phyloP scores from a whole-genome alignment of 2,329 filamentous ascomycete genomes.

The Botryotinia convoluta region DNA sequence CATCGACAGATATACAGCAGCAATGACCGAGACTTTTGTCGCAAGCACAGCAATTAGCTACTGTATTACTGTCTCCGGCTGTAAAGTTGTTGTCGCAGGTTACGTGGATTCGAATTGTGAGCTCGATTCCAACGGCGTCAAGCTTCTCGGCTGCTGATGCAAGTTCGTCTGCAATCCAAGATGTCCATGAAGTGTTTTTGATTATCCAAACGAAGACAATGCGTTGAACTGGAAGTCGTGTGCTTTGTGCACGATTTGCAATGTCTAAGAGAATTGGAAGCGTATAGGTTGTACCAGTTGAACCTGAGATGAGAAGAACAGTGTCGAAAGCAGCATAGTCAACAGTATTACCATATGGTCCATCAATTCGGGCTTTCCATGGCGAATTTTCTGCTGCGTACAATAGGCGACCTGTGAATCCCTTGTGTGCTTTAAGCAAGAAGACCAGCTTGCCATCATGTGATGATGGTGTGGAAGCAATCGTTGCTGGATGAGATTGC shows the following conservation, averaged over 20 bases:
- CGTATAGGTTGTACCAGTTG: constrained; percentile 60
- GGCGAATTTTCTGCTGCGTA: constrained; percentile 40
- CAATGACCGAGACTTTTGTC: constrained; percentile 28
- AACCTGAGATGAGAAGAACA: constrained; percentile 58
- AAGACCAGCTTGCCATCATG: constrained; percentile 58
- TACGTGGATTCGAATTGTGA: constrained; percentile 53
- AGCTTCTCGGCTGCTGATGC: constrained; percentile 40
- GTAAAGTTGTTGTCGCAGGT: constrained; percentile 41
- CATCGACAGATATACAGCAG: constrained; percentile 23
- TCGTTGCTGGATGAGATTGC: constrained; percentile 61
- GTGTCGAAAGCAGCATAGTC: constrained; percentile 59
- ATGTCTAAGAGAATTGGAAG: constrained; percentile 50
- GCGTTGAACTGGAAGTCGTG: constrained; percentile 44
- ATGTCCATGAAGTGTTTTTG: constrained; percentile 56
- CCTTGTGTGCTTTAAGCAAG: constrained; percentile 54
- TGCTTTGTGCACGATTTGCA: constrained; percentile 25
- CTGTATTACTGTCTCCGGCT: constrained; percentile 11
- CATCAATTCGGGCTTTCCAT: constrained; percentile 48
- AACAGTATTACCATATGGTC: constrained; percentile 53
- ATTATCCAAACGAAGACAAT: constrained; percentile 55
- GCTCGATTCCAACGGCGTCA: constrained; percentile 47
- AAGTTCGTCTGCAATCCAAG: constrained; percentile 40
- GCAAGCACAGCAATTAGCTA: constrained; percentile 25
- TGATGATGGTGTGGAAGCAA: constrained; percentile 52
- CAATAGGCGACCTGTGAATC: constrained; percentile 56